phyloP scores from a whole-genome alignment of 2,329 filamentous ascomycete genomes.

The Hypoxylon sp. region DNA sequence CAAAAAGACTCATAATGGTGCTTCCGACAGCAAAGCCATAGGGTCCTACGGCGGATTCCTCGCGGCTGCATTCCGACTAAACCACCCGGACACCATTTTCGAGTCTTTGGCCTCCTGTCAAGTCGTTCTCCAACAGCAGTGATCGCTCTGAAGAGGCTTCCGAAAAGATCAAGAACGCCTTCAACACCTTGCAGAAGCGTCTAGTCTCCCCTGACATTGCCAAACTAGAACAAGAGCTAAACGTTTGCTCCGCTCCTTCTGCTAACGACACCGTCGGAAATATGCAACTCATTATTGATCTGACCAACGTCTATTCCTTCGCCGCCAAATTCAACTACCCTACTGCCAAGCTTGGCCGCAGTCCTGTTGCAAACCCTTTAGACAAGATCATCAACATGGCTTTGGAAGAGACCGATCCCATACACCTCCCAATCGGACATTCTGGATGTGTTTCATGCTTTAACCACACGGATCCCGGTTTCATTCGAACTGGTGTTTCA shows the following conservation, averaged over 20 bases:
- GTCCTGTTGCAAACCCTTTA: too few species aligned
- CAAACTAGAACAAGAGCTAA: too few species aligned
- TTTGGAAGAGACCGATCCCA: too few species aligned
- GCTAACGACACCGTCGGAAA: conserved; percentile 3
- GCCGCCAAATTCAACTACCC: too few species aligned
- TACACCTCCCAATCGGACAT: conserved; percentile 10
- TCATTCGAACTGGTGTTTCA: conserved; percentile 3
- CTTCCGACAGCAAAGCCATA: conserved; percentile 23
- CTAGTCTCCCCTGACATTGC: too few species aligned
- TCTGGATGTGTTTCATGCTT: conserved; percentile 24
- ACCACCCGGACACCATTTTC: conserved; percentile 22
- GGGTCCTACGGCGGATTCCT: conserved; percentile 27
- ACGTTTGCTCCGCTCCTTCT: too few species aligned
- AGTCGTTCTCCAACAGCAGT: conserved; percentile 22
- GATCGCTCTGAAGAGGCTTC: conserved; percentile 20
- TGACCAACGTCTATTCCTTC: too few species aligned
- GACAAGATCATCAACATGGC: too few species aligned
- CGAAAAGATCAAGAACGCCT: conserved; percentile 18
- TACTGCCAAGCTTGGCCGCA: too few species aligned
- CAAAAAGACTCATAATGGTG: conserved; percentile 11
- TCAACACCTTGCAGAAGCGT: too few species aligned
- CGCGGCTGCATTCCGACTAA: conserved; percentile 21
- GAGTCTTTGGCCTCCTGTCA: conserved; percentile 21
- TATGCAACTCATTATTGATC: too few species aligned
- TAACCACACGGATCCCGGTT: conserved; percentile 9